phyloP scores from a whole-genome alignment of 116 monocot genomes.

The Phalaenopsis hybrid region DNA sequence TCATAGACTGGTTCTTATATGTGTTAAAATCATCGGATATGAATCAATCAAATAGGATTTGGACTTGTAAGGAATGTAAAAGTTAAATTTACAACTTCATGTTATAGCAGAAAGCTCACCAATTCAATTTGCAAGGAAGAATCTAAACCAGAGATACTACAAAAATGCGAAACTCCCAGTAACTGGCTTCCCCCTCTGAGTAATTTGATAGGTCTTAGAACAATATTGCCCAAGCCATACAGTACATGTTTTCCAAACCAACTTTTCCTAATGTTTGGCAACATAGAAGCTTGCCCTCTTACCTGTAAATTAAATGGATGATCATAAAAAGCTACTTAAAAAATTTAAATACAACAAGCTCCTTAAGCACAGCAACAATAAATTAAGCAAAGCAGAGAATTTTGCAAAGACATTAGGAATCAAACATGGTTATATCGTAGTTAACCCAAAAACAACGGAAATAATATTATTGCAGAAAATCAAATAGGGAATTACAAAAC shows the following conservation, averaged over 20 bases:
- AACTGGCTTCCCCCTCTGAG: constrained; percentile 40
- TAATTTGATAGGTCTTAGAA: constrained; percentile 50
- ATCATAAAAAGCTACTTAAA: background rate
- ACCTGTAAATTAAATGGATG: constrained; percentile 17
- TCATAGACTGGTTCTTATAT: background rate
- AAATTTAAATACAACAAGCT: background rate
- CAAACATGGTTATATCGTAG: background rate
- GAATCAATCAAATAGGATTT: background rate
- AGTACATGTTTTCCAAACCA: constrained; percentile 52
- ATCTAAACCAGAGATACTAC: constrained; percentile 46
- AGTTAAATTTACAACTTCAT: background rate
- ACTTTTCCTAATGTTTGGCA: constrained; percentile 43
- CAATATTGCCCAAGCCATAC: constrained; percentile 49
- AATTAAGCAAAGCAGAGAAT: background rate
- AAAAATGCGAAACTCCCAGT: constrained; percentile 44
- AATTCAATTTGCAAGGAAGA: constrained; percentile 78
- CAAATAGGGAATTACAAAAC: too few species aligned
- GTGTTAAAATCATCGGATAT: background rate
- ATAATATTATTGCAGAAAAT: too few species aligned
- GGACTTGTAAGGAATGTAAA: background rate
- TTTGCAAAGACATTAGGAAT: background rate
- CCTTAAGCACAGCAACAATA: background rate
- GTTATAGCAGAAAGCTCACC: constrained; percentile 32
- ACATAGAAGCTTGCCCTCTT: constrained; percentile 27
- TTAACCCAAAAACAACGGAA: too few species aligned